These are phyloP conservation scores for Uromyces viciae-fabae DNA, from an alignment of 1,284 basidiomycete genomes.

Conservation along the genomic window DNA sequence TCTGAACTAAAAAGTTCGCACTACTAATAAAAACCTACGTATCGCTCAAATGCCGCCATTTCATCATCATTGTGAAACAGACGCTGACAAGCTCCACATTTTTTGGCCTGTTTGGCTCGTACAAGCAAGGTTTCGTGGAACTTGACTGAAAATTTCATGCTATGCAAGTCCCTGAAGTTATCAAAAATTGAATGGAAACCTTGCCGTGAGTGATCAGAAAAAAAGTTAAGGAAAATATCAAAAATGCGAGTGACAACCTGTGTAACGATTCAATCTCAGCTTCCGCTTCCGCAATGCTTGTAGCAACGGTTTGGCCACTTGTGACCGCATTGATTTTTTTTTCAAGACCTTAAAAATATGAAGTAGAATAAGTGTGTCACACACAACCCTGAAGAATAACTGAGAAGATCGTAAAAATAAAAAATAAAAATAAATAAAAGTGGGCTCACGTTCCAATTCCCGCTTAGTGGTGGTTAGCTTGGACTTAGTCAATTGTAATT, in stretches of 20 bases:
- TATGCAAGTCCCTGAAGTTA: constrained; percentile 50
- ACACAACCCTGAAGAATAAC: neutral
- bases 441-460: constrained; percentile 16
- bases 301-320: neutral
- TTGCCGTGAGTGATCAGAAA: neutral
- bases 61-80: constrained; percentile 65
- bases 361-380: neutral
- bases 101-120: constrained; percentile 64
- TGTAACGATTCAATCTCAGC: neutral
- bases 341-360: constrained; percentile 61
- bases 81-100: constrained; percentile 74
- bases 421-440: neutral
- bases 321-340: constrained; percentile 57
- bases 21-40: constrained; percentile 48
- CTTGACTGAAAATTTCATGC: constrained; percentile 53
- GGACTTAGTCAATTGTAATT: constrained; percentile 28
- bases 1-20: constrained; percentile 60
- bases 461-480: neutral
- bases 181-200: neutral
- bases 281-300: constrained; percentile 61
- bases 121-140: constrained; percentile 67
- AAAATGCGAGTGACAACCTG: constrained; percentile 3
- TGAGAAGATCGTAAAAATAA: neutral
- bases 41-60: constrained; percentile 53
- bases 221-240: neutral